These are phyloP conservation scores for Fusarium mundagurra DNA, from an alignment of 2,329 filamentous ascomycete species.

Conservation along the genomic window DNA sequence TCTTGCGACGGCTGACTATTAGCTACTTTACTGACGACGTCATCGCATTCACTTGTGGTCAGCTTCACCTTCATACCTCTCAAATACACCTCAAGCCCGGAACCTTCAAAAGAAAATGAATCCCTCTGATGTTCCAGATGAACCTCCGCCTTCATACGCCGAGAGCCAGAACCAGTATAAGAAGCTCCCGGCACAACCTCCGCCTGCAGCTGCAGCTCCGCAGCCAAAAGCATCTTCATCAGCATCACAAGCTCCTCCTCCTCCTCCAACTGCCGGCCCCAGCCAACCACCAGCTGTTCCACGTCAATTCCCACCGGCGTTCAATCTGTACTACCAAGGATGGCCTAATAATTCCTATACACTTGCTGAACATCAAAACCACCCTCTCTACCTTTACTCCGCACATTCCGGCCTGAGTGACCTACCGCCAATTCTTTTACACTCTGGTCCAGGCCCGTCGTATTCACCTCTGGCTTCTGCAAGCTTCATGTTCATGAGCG, in stretches of 20 bases:
- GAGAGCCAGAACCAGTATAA: slow-evolving; percentile 11
- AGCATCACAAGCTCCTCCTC: neutral
- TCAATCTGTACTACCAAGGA: slow-evolving; percentile 33
- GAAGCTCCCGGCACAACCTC: neutral
- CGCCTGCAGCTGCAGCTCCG: neutral
- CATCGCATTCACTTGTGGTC: neutral
- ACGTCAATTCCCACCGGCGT: slow-evolving; percentile 33
- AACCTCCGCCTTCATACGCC: slow-evolving; percentile 22
- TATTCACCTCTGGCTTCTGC: slow-evolving; percentile 33
- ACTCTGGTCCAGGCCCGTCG: slow-evolving; percentile 32
- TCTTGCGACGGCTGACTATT: neutral
- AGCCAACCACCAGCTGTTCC: slow-evolving; percentile 3
- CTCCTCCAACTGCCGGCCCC: neutral
- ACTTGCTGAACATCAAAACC: slow-evolving; percentile 32
- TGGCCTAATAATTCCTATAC: slow-evolving; percentile 7
- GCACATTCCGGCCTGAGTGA: slow-evolving; percentile 20
- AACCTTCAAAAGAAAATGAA: neutral
- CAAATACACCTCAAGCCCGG: neutral
- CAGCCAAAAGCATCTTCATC: neutral
- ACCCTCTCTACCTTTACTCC: slow-evolving; percentile 34
- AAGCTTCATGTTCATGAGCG: slow-evolving; percentile 20
- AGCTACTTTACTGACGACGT: neutral
- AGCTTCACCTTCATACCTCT: neutral
- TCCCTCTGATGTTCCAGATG: slow-evolving; percentile 1
- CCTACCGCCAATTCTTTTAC: slow-evolving; percentile 30